phyloP scores from a whole-genome alignment of 1,284 basidiomycete species.

The Puccinia novopanici region DNA sequence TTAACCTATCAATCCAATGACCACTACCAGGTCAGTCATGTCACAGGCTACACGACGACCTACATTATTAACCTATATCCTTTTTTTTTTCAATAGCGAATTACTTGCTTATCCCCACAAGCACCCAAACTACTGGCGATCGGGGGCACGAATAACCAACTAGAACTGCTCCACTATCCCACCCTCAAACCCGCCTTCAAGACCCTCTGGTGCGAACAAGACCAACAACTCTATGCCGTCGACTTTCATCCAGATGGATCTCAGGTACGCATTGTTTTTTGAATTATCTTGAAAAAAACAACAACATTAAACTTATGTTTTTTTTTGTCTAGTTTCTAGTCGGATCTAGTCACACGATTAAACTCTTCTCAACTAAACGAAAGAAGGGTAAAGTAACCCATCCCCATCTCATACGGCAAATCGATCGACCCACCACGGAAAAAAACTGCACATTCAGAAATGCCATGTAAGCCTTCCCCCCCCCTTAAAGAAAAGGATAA shows the following conservation, averaged over 20 bases:
- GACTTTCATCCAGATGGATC: slow-evolving; percentile 32
- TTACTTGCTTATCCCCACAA: slow-evolving; percentile 21
- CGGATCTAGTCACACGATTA: slow-evolving; percentile 2
- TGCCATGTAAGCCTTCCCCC: slow-evolving; percentile 9
- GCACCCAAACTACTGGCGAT: slow-evolving; percentile 35
- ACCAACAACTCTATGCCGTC: slow-evolving; percentile 13
- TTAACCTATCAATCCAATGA: not conserved
- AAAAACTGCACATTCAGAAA: slow-evolving; percentile 15
- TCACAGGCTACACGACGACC: too few relatives aligned
- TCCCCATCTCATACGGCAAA: slow-evolving; percentile 21
- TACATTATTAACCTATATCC: too few relatives aligned
- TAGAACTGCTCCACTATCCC: slow-evolving; percentile 37
- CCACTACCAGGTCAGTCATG: too few relatives aligned
- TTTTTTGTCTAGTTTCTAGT: slow-evolving; percentile 22
- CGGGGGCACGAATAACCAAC: slow-evolving; percentile 46
- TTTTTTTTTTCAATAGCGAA: slow-evolving; percentile 26
- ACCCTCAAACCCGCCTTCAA: slow-evolving; percentile 27
- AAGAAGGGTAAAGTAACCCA: not conserved
- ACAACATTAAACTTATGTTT: not conserved
- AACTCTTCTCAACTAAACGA: slow-evolving; percentile 24
- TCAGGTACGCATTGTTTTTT: not conserved
- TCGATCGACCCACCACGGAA: not conserved
- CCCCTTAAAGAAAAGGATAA: not conserved
- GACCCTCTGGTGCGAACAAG: slow-evolving; percentile 8
- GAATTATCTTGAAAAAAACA: not conserved